Conservation (phyloP, 2,329 filamentous ascomycete species). For the Periconia digitata region DNA sequence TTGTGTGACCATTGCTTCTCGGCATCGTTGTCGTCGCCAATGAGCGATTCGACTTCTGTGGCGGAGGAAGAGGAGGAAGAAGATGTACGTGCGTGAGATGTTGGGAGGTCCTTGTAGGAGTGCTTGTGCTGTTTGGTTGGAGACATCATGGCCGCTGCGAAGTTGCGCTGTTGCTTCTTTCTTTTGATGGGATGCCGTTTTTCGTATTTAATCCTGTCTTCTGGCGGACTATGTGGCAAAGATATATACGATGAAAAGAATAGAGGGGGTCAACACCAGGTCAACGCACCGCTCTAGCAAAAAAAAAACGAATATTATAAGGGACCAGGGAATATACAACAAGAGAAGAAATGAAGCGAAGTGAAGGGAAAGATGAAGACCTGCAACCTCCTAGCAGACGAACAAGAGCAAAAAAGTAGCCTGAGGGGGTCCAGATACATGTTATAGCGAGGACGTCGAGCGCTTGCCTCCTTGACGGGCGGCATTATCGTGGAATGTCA, state of each 20-base stretch:
- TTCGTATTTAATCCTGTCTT: background rate
- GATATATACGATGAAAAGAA: background rate
- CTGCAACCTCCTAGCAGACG: background rate
- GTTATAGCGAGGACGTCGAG: background rate
- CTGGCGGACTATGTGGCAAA: background rate
- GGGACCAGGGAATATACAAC: background rate
- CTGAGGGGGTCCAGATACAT: background rate
- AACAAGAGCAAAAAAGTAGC: background rate
- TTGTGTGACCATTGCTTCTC: slow-evolving; percentile 30
- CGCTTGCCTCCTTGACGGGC: too few relatives aligned
- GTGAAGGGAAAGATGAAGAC: background rate
- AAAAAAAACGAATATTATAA: background rate
- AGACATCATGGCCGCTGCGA: slow-evolving; percentile 26
- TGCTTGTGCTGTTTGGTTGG: too few relatives aligned
- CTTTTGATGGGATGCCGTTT: too few relatives aligned
- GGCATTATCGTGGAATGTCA: background rate
- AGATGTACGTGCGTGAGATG: slow-evolving; percentile 11
- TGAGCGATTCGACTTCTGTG: slow-evolving; percentile 37
- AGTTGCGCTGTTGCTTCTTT: background rate
- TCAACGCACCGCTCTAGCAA: background rate
- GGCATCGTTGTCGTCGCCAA: slow-evolving; percentile 1
- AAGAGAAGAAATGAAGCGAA: too few relatives aligned
- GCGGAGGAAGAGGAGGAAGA: slow-evolving; percentile 30
- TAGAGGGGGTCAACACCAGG: background rate
- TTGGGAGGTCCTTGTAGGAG: slow-evolving; percentile 30